phyloP scores from a whole-genome alignment of 2,329 filamentous ascomycete genomes.

The Claviceps arundinis region DNA sequence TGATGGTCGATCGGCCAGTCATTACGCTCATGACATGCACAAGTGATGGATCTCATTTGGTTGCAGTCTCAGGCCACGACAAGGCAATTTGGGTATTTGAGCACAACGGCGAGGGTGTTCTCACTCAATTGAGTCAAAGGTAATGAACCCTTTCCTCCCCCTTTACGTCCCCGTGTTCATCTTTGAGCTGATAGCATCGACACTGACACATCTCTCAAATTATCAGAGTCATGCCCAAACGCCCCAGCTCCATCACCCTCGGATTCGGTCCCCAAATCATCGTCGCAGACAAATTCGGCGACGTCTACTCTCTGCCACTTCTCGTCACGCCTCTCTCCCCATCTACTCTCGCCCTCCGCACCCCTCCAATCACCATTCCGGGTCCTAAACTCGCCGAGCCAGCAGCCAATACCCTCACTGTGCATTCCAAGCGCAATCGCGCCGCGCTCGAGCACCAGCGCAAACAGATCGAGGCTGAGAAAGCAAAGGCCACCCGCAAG shows the following conservation, averaged over 20 bases:
- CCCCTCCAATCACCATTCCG: background rate
- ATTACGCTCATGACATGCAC: constrained; percentile 58
- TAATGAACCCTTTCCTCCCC: constrained; percentile 18
- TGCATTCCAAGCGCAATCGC: constrained; percentile 51
- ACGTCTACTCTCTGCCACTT: constrained; percentile 81
- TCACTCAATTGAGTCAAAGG: constrained; percentile 62
- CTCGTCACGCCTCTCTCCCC: constrained; percentile 12
- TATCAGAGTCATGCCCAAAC: constrained; percentile 70
- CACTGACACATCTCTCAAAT: background rate
- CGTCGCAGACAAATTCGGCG: constrained; percentile 88
- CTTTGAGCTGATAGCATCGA: too few relatives aligned
- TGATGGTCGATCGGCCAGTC: constrained; percentile 41
- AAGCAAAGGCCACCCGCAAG: constrained; percentile 11
- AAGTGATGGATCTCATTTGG: constrained; percentile 49
- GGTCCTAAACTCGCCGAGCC: constrained; percentile 26
- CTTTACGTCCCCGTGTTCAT: background rate
- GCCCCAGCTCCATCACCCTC: constrained; percentile 63
- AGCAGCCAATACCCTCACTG: constrained; percentile 44
- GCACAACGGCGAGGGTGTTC: constrained; percentile 43
- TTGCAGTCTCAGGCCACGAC: constrained; percentile 80
- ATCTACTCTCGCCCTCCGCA: constrained; percentile 6
- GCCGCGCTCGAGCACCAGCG: constrained; percentile 46
- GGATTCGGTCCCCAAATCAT: constrained; percentile 62
- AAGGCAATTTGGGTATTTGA: constrained; percentile 79
- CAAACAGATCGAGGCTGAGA: constrained; percentile 26